These are phyloP conservation scores for Paramecium primaurelia DNA, from an alignment of 73 alveolate genomes.

Conservation along the genomic window DNA sequence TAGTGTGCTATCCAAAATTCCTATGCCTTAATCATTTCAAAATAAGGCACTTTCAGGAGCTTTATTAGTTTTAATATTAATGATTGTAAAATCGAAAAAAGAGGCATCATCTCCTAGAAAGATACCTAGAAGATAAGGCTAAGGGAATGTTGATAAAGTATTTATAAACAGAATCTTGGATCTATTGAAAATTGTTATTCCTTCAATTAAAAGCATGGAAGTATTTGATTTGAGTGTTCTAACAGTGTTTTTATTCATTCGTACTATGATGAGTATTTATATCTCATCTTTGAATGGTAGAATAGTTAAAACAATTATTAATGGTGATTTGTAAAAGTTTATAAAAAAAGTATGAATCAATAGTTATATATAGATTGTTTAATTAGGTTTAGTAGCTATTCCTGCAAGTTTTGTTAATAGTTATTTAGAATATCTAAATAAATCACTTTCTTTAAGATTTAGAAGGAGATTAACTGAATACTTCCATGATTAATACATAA, in stretches of 20 bases:
- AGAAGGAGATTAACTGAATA: constrained; percentile 77
- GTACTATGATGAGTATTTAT: constrained; percentile 84
- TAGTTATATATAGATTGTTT: constrained; percentile 49
- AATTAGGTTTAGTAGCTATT: constrained; percentile 76
- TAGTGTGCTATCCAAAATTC: constrained; percentile 1
- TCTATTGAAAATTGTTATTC: constrained; percentile 79
- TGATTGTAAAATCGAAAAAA: not conserved
- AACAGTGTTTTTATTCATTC: constrained; percentile 53
- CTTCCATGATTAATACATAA: constrained; percentile 75
- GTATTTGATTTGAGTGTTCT: constrained; percentile 65
- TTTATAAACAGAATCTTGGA: constrained; percentile 70
- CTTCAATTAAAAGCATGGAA: constrained; percentile 70
- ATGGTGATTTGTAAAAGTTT: constrained; percentile 60
- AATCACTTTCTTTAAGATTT: constrained; percentile 76
- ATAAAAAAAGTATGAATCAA: constrained; percentile 46
- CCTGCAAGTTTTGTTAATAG: constrained; percentile 90
- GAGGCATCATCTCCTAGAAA: constrained; percentile 31
- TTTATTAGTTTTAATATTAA: not conserved
- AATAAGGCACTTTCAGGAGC: not conserved
- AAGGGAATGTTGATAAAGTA: constrained; percentile 82
- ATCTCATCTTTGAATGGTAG: constrained; percentile 87
- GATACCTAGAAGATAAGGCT: constrained; percentile 16
- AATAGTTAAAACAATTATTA: constrained; percentile 84
- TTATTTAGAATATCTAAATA: constrained; percentile 73
- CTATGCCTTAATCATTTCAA: not conserved